Base-by-base conservation (phyloP, 2,329 filamentous ascomycete species). In the Microdochium bolleyi region DNA sequence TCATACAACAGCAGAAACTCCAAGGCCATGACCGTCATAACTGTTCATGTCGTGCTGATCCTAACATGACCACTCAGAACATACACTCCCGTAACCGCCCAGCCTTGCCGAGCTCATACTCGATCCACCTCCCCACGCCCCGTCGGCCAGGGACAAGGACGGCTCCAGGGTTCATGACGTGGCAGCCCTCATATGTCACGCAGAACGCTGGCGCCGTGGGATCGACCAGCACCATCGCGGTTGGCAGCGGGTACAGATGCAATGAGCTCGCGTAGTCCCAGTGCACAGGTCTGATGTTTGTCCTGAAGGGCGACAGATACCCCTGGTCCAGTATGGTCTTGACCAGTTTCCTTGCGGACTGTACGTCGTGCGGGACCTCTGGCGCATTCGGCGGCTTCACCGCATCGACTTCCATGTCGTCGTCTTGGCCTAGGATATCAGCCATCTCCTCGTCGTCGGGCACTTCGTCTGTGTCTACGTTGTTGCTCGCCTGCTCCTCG, bases 271-370 rank as follows among this genome's bases (percentile, higher is more conserved):
- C 84, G 67, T 88, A 89, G 68, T 96, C 92, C 94, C 94, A 97
- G 58, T 95, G 82, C 3, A 96, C 81, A 0, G 94, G 94, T 1
- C 92, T 82, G 30, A 83, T 78, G 0, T 83, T 72, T n/a, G 91
- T 78, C 0, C 89, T 84, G 68, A 97, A 99, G 0, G 94, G 94
- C 0, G 88, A 85, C 11, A 99, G 79, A 58, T 90, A 88, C 4
- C 89, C 89, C 70, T 99, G 94, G 60, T 96, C 92, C 8, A 99
- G 79, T 10, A 99, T 68, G 0, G 92, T 96, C 66, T 96, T 95
- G 62, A 95, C 91, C 1, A 97, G 78, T 60, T 89, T 88, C 54
- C 87, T 81, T 8, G 88, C 87, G 7, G 81, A 76, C 52, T 76
- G 76, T 21, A 80, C 63, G 56, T 83, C 80, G 55, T 79, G 71